Evolutionary conservation across 2,329 filamentous ascomycete genomes (phyloP).

Genomic region (Cercospora sp.): DNA sequence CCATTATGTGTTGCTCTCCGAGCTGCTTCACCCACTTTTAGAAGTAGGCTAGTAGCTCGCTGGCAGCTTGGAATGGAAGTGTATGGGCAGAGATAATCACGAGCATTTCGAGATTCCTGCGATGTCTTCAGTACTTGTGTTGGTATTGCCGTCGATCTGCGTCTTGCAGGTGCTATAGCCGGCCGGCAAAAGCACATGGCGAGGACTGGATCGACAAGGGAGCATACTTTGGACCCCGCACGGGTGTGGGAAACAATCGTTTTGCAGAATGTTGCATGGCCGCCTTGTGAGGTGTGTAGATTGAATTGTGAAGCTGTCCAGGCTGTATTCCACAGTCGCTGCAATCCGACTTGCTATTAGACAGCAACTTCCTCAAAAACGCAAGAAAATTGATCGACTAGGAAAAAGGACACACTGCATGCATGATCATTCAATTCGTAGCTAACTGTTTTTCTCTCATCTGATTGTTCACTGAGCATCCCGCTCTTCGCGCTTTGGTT

Average conservation of each 20-base stretch:
- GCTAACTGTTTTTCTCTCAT: slow-evolving; percentile 13
- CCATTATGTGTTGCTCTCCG: too few species aligned
- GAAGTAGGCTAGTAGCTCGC: too few species aligned
- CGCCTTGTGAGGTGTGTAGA: neutral
- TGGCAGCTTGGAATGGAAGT: too few species aligned
- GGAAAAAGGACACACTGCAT: neutral
- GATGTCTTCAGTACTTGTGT: slow-evolving; percentile 9
- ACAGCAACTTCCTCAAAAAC: neutral
- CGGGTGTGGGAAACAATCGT: neutral
- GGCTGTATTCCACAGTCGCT: neutral
- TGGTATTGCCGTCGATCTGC: neutral
- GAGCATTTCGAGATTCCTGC: slow-evolving; percentile 14
- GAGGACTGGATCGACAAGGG: neutral
- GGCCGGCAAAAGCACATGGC: neutral
- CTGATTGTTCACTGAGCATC: slow-evolving; percentile 3
- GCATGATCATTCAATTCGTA: slow-evolving; percentile 19
- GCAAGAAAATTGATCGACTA: neutral
- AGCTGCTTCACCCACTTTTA: too few species aligned
- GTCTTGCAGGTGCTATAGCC: neutral
- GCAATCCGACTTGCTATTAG: neutral
- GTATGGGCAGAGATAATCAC: slow-evolving; percentile 12
- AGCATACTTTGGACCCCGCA: neutral
- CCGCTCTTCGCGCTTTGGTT: slow-evolving; percentile 21
- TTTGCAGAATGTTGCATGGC: neutral
- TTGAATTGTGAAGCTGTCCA: neutral